These are phyloP conservation scores for Talaromyces sp. DNA, from an alignment of 2,329 filamentous ascomycete genomes.

Conservation along the genomic window DNA sequence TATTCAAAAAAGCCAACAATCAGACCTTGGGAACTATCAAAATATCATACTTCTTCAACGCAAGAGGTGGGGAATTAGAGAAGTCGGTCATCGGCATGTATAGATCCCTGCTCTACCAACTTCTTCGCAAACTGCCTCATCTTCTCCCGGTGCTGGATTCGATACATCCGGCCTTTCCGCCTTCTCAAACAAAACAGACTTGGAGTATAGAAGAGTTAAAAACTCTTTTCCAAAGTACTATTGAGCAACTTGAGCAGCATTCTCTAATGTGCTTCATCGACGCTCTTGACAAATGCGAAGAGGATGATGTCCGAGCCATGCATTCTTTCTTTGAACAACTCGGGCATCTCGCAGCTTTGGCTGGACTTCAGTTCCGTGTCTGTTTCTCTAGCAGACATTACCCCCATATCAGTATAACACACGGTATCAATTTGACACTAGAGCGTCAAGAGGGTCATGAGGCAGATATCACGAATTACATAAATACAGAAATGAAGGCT, in stretches of 20 bases:
- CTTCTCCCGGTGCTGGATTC: conserved; percentile 12
- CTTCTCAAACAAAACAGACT: no score
- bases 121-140: conserved; percentile 18
- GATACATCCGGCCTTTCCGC: background rate
- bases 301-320: conserved; percentile 34
- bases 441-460: conserved; percentile 36
- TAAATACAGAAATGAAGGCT: background rate
- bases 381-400: conserved; percentile 44
- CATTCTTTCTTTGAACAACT: conserved; percentile 32
- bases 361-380: conserved; percentile 19
- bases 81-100: conserved; percentile 22
- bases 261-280: conserved; percentile 36
- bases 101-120: conserved; percentile 22
- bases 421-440: conserved; percentile 28
- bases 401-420: conserved; percentile 32
- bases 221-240: conserved; percentile 2
- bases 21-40: no score
- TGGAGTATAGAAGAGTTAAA: background rate
- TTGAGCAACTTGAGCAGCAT: conserved; percentile 12
- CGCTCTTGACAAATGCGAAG: conserved; percentile 44
- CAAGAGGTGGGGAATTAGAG: conserved; percentile 18
- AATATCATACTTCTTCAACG: conserved; percentile 27
- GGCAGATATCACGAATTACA: conserved; percentile 19
- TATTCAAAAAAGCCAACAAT: conserved; percentile 7
- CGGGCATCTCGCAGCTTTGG: conserved; percentile 12